Base-by-base conservation (phyloP, 257 asterid genomes). In the Nyctanthes arbortristis region DNA sequence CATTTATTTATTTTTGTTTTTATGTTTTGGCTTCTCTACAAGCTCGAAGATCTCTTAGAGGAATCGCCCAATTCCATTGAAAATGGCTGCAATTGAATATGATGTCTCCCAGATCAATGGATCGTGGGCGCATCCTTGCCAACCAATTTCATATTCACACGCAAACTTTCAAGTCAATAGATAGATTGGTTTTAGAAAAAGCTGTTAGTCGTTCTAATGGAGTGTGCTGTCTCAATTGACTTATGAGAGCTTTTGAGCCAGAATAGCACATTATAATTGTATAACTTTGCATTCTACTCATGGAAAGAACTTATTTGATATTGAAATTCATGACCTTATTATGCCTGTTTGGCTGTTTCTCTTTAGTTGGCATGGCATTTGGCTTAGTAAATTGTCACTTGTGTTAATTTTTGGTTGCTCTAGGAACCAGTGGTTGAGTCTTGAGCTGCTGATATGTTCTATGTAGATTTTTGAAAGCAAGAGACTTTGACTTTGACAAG, bases 391-490 rank as follows among this genome's bases (percentile, higher is more conserved):
- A 55, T 58, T 63, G 22, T 73, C 56, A 57, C 43, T 6, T 56
- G 3, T 66, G 63, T 61, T 55, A 67, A 68, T n/a, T n/a, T 36
- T 69, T 28, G 71, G 34, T 65, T 49, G 54, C 18, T n/a, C 45
- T 45, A 13, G 33, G 65, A 59, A 43, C 56, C 54, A 12, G 27
- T 63, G 24, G 54, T 39, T 79, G 68, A 60, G 63, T 66, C 69
- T 57, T 43, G 59, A 49, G 34, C n/a, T 36, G 43, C 52, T 68
- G 29, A 35, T 45, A 43, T 33, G 28, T 72, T 47, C 64, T 80
- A 61, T 57, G 34, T 78, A 93, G 98, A 74, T 93, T 93, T 77
- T 66, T 91, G 79, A 93, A 93, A 88, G 96, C 97, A 30, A 87
- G 94, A 77, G 96, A 90, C 65, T 88, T 93, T 36, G 65, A 84